Evolutionary conservation across 2,329 filamentous ascomycete genomes (phyloP).

Genomic region (Gyromitra esculenta): DNA sequence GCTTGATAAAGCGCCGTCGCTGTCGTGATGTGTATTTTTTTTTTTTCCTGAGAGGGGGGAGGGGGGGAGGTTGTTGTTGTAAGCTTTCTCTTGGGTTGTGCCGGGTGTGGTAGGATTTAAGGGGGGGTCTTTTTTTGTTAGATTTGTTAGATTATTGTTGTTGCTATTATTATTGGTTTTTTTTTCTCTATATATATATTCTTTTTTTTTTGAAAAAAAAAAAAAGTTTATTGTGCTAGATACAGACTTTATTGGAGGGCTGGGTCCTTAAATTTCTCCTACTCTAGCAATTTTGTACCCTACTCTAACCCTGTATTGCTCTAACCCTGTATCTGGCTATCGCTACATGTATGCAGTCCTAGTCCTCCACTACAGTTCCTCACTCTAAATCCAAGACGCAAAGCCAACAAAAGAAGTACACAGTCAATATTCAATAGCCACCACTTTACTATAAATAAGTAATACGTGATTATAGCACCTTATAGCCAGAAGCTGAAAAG

Average conservation of each 20-base stretch:
- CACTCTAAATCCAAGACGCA: too few relatives aligned
- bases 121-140: not conserved
- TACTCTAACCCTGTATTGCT: too few relatives aligned
- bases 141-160: not conserved
- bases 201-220: too few relatives aligned
- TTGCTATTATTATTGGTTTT: not conserved
- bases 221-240: too few relatives aligned
- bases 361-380: too few relatives aligned
- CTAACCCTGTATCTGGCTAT: not conserved
- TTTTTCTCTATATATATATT: not conserved
- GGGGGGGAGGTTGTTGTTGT: not conserved
- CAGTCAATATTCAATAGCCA: too few relatives aligned
- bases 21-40: not conserved
- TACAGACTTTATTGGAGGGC: too few relatives aligned
- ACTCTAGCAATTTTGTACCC: too few relatives aligned
- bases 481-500: not conserved
- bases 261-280: too few relatives aligned
- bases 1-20: not conserved
- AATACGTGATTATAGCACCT: not conserved
- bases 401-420: too few relatives aligned
- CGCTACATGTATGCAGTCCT: not conserved
- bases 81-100: not conserved
- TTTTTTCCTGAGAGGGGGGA: not conserved
- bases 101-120: not conserved
- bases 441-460: not conserved